These are phyloP conservation scores for Fusarium torreyae DNA, from an alignment of 2,329 filamentous ascomycete genomes.

Conservation along the genomic window DNA sequence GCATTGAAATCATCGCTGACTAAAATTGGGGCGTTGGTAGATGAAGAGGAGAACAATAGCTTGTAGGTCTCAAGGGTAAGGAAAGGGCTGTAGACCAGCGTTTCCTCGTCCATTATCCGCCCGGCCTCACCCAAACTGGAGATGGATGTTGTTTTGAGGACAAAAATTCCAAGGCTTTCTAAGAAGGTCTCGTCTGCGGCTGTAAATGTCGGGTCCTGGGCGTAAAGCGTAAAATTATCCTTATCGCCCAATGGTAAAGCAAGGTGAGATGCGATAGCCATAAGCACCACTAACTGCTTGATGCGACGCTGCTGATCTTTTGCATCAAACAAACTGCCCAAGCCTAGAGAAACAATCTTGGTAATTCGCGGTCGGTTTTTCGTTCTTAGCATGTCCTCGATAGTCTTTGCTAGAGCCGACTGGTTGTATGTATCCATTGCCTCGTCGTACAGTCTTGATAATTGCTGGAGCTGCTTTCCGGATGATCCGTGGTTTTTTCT, in stretches of 20 bases:
- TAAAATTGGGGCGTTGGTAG: slow-evolving; percentile 29
- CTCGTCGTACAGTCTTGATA: slow-evolving; percentile 35
- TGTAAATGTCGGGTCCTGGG: slow-evolving; percentile 47
- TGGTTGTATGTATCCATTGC: slow-evolving; percentile 29
- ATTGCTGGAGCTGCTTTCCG: slow-evolving; percentile 37
- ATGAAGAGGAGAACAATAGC: slow-evolving; percentile 1
- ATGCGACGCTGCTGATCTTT: slow-evolving; percentile 46
- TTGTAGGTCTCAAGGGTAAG: slow-evolving; percentile 47
- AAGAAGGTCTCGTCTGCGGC: slow-evolving; percentile 42
- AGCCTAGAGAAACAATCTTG: slow-evolving; percentile 38
- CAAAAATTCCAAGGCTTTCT: slow-evolving; percentile 28
- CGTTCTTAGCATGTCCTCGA: slow-evolving; percentile 39
- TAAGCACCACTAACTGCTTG: slow-evolving; percentile 45
- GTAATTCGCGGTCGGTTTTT: slow-evolving; percentile 40
- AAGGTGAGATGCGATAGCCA: slow-evolving; percentile 40
- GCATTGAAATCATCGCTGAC: slow-evolving; percentile 49
- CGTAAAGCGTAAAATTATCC: slow-evolving; percentile 22
- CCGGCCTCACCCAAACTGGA: slow-evolving; percentile 43
- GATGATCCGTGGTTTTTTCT: slow-evolving; percentile 24
- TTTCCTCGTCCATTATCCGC: slow-evolving; percentile 39
- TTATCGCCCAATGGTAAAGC: not conserved
- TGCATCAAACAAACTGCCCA: slow-evolving; percentile 40
- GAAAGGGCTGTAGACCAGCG: slow-evolving; percentile 47
- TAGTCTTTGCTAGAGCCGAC: slow-evolving; percentile 30
- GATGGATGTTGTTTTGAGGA: slow-evolving; percentile 39